Evolutionary conservation across 129 eudicot species (phyloP).

Genomic region (Pittosporum tobira): DNA sequence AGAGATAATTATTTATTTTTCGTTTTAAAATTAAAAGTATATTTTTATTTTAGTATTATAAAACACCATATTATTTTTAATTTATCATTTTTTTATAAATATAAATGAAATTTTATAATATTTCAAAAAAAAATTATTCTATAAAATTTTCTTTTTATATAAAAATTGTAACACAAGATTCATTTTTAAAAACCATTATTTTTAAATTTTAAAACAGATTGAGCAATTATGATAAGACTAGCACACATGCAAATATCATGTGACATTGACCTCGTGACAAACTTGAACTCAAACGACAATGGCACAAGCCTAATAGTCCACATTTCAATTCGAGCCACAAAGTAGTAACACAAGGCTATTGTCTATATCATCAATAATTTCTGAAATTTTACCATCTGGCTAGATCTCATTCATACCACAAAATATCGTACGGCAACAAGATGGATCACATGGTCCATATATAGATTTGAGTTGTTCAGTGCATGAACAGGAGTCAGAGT

Average conservation of each 20-base stretch:
- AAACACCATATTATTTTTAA: no score
- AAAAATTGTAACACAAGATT: not conserved
- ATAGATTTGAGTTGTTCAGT: not conserved
- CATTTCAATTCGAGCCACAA: slow-evolving; percentile 9
- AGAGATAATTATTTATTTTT: no score
- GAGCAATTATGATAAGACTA: no score
- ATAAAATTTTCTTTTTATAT: no score
- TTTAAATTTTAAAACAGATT: no score
- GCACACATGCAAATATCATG: no score
- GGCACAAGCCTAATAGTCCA: slow-evolving; percentile 14
- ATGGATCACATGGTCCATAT: slow-evolving; percentile 1
- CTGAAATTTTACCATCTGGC: not conserved
- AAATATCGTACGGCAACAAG: slow-evolving; percentile 1
- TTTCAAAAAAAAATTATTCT: no score
- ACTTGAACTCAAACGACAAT: slow-evolving; percentile 12
- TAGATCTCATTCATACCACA: slow-evolving; percentile 4
- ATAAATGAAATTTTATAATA: no score
- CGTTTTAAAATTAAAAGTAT: no score
- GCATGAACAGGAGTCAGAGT: not conserved
- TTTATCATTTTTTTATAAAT: no score
- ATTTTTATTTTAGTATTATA: no score
- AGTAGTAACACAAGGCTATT: not conserved
- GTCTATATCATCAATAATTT: slow-evolving; percentile 13
- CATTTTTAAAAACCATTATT: no score
- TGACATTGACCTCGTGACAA: slow-evolving; percentile 9